Evolutionary conservation across 2,329 filamentous ascomycete genomes (phyloP).

Genomic region (Biscogniauxia marginata): DNA sequence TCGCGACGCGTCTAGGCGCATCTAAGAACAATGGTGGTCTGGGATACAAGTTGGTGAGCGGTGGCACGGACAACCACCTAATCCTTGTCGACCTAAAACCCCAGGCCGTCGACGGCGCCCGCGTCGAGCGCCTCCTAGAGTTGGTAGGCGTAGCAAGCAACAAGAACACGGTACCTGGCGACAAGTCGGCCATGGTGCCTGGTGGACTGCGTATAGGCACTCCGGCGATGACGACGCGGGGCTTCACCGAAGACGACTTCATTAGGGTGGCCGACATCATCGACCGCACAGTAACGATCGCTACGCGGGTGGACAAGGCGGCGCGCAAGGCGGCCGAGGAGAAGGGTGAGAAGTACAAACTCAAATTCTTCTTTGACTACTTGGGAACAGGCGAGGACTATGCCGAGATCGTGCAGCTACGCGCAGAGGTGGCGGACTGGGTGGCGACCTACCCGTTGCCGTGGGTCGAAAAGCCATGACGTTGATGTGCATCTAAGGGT

Average conservation of each 20-base stretch:
- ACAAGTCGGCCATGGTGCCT: conserved; percentile 89
- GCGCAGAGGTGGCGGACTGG: conserved; percentile 76
- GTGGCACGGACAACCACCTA: conserved; percentile 96
- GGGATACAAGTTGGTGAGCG: conserved; percentile 86
- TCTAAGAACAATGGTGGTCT: conserved; percentile 73
- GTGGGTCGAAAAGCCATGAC: conserved; percentile 50
- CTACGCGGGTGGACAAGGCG: conserved; percentile 71
- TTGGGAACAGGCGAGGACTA: conserved; percentile 67
- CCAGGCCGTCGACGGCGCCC: conserved; percentile 81
- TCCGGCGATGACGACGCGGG: conserved; percentile 95
- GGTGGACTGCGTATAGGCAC: conserved; percentile 93
- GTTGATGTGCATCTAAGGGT: conserved; percentile 13
- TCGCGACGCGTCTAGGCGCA: conserved; percentile 66
- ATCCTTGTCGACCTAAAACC: conserved; percentile 90
- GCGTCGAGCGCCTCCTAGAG: conserved; percentile 87
- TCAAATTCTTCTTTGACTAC: conserved; percentile 67
- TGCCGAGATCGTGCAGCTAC: conserved; percentile 69
- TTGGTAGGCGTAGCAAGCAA: conserved; percentile 95
- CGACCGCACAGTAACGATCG: conserved; percentile 77
- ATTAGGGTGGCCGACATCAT: conserved; percentile 81
- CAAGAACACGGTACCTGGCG: conserved; percentile 97
- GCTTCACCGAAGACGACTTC: conserved; percentile 89
- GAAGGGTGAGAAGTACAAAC: conserved; percentile 63
- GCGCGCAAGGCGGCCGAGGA: conserved; percentile 68
- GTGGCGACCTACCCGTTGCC: conserved; percentile 71